phyloP scores from a whole-genome alignment of 345 rosid species.

The Arabidopsis suecica region DNA sequence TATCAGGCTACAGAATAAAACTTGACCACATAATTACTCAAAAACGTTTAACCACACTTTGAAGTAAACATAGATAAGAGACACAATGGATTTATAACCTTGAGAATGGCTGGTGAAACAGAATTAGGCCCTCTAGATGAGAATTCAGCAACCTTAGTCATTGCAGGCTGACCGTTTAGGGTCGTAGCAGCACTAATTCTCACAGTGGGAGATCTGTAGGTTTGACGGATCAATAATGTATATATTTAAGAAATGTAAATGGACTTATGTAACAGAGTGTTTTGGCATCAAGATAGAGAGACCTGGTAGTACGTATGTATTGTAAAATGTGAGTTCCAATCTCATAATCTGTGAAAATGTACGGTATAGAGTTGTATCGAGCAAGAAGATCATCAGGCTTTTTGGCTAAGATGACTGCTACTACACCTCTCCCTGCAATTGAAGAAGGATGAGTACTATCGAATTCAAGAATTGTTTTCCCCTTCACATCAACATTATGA shows the following conservation, averaged over 20 bases:
- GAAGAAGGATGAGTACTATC: background rate
- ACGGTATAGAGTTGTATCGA: slow-evolving; percentile 22
- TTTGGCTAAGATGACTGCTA: slow-evolving; percentile 41
- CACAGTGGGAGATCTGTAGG: slow-evolving; percentile 30
- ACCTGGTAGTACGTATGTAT: slow-evolving; percentile 48
- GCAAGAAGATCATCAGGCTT: slow-evolving; percentile 16
- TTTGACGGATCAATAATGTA: slow-evolving; percentile 44
- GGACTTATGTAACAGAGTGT: slow-evolving; percentile 38
- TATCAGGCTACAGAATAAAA: slow-evolving; percentile 45
- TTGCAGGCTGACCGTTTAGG: slow-evolving; percentile 41
- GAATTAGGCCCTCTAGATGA: slow-evolving; percentile 64
- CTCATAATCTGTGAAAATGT: slow-evolving; percentile 39
- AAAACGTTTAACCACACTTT: background rate
- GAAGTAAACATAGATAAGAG: background rate
- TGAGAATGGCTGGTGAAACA: slow-evolving; percentile 59
- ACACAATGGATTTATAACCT: slow-evolving; percentile 43
- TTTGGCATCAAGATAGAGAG: background rate
- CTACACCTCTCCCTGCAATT: slow-evolving; percentile 20
- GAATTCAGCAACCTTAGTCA: slow-evolving; percentile 46
- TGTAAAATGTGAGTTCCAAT: slow-evolving; percentile 44
- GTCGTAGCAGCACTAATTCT: slow-evolving; percentile 48
- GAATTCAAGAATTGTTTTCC: slow-evolving; percentile 34
- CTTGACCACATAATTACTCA: background rate
- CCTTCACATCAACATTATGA: slow-evolving; percentile 18
- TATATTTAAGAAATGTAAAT: background rate